Base-by-base conservation (phyloP, 306 rosid genomes). In the Lupinus albus region DNA sequence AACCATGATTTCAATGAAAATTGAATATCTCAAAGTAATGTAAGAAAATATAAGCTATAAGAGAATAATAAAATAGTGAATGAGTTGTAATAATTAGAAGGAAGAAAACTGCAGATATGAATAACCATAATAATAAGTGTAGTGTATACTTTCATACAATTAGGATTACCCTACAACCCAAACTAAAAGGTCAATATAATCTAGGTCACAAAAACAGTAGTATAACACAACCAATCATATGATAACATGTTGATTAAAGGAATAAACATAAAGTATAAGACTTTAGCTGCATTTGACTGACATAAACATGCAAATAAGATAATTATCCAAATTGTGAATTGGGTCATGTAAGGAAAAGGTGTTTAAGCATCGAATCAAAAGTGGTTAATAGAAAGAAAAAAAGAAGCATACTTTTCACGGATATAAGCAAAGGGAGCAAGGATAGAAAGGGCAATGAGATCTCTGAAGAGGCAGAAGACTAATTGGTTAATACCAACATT, bases 401-500 rank as follows among this genome's bases (percentile, higher is more conserved):
- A 62, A 38, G 48, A 32, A 67, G 4, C 64, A 56, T 81, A 89
- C 96, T 84, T 89, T 81, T 92, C 96, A 64, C 88, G 91, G 70
- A 84, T 46, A 66, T 78, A 82, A 76, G 97, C 95, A 30, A 84
- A 6, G 49, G 97, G 95, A 11, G 89, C 89, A 17, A 91, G 95
- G 33, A 91, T 84, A 57, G 73, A 20, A 14, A 91, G 84, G 16
- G 95, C 95, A 68, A 91, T 35, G 16, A 88, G 92, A 81, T 91
- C 89, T 7, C 97, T 76, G 38, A 68, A 89, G 65, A 89, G 78
- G 45, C 96, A 92, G 84, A 92, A 92, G 12, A 92, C 96, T 52
- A 89, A 72, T 66, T 89, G 93, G 70, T 89, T 89, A 77, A 92
- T 42, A 13, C 96, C 98, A 69, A 86, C 93, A 49, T 92, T 83